Evolutionary conservation across 2,329 filamentous ascomycete genomes (phyloP).

Genomic region (Aspergillus persii): DNA sequence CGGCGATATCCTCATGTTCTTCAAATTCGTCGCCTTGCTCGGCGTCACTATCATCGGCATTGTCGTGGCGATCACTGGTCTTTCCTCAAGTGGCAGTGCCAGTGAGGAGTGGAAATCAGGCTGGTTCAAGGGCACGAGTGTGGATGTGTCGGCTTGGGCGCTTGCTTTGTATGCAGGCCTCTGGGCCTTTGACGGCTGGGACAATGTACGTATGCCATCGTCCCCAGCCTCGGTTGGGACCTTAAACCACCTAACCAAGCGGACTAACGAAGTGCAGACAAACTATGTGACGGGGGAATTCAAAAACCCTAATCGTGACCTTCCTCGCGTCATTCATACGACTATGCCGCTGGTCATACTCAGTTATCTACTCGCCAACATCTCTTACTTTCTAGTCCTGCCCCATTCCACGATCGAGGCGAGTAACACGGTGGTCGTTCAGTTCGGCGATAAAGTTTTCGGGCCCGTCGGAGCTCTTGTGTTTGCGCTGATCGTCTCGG

Average conservation of each 20-base stretch:
- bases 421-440: slow-evolving; percentile 92
- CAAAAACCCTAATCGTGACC: slow-evolving; percentile 81
- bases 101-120: slow-evolving; percentile 83
- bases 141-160: slow-evolving; percentile 80
- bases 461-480: slow-evolving; percentile 77
- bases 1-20: slow-evolving; percentile 92
- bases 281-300: slow-evolving; percentile 99
- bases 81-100: slow-evolving; percentile 71
- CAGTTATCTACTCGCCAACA: slow-evolving; percentile 84
- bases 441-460: slow-evolving; percentile 88
- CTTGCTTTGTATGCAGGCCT: slow-evolving; percentile 92
- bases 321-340: slow-evolving; percentile 92
- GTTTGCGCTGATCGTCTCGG: slow-evolving; percentile 83
- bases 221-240: neutral
- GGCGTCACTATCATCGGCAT: slow-evolving; percentile 85
- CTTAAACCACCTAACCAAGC: neutral
- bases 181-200: slow-evolving; percentile 99
- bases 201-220: slow-evolving; percentile 67
- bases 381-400: slow-evolving; percentile 92
- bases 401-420: slow-evolving; percentile 76
- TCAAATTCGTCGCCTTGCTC: slow-evolving; percentile 89
- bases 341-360: slow-evolving; percentile 92
- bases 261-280: slow-evolving; percentile 55
- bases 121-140: slow-evolving; percentile 86
- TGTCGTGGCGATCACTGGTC: slow-evolving; percentile 82